Percentiles rank a stretch among this genome's conserved stretches.
phyloP scores from a whole-genome alignment of 805 yeast genomes.

The Pichia californica region DNA sequence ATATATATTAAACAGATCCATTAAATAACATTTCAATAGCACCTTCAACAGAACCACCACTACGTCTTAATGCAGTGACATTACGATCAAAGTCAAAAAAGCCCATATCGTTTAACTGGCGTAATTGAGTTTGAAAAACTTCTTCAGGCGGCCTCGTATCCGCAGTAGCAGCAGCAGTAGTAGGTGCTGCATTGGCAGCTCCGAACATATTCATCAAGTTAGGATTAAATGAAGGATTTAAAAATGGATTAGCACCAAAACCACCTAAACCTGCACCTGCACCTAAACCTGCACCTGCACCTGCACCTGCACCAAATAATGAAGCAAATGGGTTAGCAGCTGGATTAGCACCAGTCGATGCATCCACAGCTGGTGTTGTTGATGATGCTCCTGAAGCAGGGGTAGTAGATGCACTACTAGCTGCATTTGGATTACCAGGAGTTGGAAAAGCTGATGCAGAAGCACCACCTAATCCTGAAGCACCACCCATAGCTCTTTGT shows the following conservation, averaged over 20 bases:
- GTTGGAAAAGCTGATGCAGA: slow-evolving; percentile 39
- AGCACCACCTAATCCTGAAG: slow-evolving; percentile 20
- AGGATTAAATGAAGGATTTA: slow-evolving; percentile 43
- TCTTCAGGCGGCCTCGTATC: slow-evolving; percentile 78
- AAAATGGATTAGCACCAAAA: slow-evolving; percentile 20
- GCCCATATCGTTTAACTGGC: slow-evolving; percentile 78
- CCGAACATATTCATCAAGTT: slow-evolving; percentile 42
- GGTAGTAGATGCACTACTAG: slow-evolving; percentile 9
- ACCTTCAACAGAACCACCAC: slow-evolving; percentile 97
- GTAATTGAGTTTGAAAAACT: slow-evolving; percentile 61
- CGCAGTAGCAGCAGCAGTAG: slow-evolving; percentile 56
- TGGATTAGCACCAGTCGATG: slow-evolving; percentile 21
- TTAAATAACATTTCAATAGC: slow-evolving; percentile 83
- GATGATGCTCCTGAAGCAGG: neutral
- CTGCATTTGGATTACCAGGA: slow-evolving; percentile 35
- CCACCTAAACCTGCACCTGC: slow-evolving; percentile 23
- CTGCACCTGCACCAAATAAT: slow-evolving; percentile 22
- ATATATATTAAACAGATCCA: slow-evolving; percentile 41
- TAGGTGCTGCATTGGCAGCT: slow-evolving; percentile 37
- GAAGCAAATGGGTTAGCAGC: slow-evolving; percentile 44
- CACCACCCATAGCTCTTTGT: slow-evolving; percentile 46
- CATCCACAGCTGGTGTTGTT: slow-evolving; percentile 13
- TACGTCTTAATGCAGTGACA: slow-evolving; percentile 84
- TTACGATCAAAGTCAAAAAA: slow-evolving; percentile 90
- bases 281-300: slow-evolving; percentile 10